A percentile compares a stretch with the other conserved stretches of the same genome.
These are phyloP conservation scores for Rosellinia necatrix DNA, from an alignment of 2,329 filamentous ascomycete species.

Conservation along the genomic window DNA sequence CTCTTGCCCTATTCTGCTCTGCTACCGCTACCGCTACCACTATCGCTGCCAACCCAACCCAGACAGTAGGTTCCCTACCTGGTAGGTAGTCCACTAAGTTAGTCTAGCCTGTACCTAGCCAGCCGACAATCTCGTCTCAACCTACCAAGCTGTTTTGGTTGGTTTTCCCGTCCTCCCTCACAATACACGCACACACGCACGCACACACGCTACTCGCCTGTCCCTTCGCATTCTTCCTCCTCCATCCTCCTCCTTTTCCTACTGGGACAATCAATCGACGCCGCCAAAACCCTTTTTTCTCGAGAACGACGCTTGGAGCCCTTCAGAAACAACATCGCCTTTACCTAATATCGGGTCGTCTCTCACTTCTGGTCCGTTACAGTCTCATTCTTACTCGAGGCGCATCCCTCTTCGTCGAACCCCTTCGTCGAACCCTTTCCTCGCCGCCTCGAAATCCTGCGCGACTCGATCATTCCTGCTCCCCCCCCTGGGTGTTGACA, in stretches of 20 bases:
- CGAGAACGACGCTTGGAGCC: conserved; percentile 31
- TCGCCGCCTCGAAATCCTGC: conserved; percentile 30
- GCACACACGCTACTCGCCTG: conserved; percentile 22
- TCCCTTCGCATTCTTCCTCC: conserved; percentile 29
- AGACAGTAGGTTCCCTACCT: conserved; percentile 16
- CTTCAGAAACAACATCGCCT: conserved; percentile 29
- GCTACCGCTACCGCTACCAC: conserved; percentile 1
- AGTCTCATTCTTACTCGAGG: conserved; percentile 36
- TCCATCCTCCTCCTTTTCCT: conserved; percentile 34
- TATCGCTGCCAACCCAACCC: conserved; percentile 1
- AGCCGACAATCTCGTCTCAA: conserved; percentile 27
- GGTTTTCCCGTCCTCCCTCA: conserved; percentile 34
- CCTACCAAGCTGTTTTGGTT: conserved; percentile 33
- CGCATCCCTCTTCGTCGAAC: conserved; percentile 35
- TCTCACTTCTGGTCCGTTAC: conserved; percentile 29
- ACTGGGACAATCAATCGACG: conserved; percentile 30
- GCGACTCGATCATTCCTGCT: conserved; percentile 24
- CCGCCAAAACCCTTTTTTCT: conserved; percentile 26
- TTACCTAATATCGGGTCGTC: conserved; percentile 32
- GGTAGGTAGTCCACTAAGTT: not conserved
- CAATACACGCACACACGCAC: conserved; percentile 20
- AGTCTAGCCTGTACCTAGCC: conserved; percentile 16
- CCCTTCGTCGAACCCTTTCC: conserved; percentile 21
- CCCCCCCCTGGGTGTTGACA: conserved; percentile 21
- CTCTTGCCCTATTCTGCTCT: conserved; percentile 2